Percentiles rank a stretch among this genome's conserved stretches.
Evolutionary conservation across 352 stramenopile genomes (phyloP).

Genomic region (Salisapilia sapeloensis): DNA sequence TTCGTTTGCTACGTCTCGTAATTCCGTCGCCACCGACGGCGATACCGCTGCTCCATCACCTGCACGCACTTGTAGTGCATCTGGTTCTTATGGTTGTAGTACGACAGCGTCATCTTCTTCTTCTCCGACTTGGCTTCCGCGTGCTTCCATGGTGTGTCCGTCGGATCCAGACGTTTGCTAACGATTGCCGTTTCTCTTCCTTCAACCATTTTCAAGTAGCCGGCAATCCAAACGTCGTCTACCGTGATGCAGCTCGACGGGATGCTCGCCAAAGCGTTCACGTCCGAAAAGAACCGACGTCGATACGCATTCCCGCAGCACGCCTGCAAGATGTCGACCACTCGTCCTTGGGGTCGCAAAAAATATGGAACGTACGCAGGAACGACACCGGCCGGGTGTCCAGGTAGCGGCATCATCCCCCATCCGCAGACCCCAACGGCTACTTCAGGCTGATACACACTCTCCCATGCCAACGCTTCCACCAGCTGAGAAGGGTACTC

Average conservation of each 20-base stretch:
- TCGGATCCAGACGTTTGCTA: slow-evolving; percentile 59
- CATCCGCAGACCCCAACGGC: slow-evolving; percentile 59
- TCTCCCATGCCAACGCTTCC: slow-evolving; percentile 51
- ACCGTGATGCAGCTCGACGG: slow-evolving; percentile 55
- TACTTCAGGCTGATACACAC: slow-evolving; percentile 28
- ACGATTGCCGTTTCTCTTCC: slow-evolving; percentile 36
- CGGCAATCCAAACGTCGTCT: slow-evolving; percentile 71
- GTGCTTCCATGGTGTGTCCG: slow-evolving; percentile 48
- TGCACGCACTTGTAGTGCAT: slow-evolving; percentile 73
- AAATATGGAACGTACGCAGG: slow-evolving; percentile 72
- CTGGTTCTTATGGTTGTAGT: slow-evolving; percentile 65
- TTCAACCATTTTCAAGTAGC: slow-evolving; percentile 56
- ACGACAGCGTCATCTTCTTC: slow-evolving; percentile 56
- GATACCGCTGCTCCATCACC: slow-evolving; percentile 44
- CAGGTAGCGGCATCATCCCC: slow-evolving; percentile 52
- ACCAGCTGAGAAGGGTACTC: slow-evolving; percentile 47
- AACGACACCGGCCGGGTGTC: slow-evolving; percentile 53
- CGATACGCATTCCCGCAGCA: slow-evolving; percentile 60
- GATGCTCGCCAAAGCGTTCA: slow-evolving; percentile 50
- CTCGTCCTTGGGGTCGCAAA: slow-evolving; percentile 47
- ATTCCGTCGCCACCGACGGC: slow-evolving; percentile 45
- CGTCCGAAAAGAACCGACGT: slow-evolving; percentile 51
- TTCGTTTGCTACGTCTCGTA: slow-evolving; percentile 16
- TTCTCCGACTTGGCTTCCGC: slow-evolving; percentile 21
- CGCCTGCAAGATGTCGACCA: slow-evolving; percentile 59